These are phyloP conservation scores for Grifola frondosa DNA, from an alignment of 1,284 basidiomycete genomes.

Conservation along the genomic window DNA sequence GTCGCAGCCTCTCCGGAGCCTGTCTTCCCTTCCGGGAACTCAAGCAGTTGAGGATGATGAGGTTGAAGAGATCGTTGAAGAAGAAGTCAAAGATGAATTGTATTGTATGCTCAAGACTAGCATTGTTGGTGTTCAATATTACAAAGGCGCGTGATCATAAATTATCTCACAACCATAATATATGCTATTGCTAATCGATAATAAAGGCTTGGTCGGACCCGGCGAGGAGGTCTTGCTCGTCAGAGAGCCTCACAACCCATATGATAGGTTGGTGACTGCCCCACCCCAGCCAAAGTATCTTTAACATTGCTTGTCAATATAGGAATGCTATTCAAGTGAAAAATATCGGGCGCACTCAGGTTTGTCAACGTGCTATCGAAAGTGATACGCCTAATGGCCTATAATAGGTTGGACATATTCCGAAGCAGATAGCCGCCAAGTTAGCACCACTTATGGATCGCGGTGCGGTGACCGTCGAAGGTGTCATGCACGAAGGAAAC, in stretches of 20 bases:
- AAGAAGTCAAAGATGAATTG: slow-evolving; percentile 60
- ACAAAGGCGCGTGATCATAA: slow-evolving; percentile 47
- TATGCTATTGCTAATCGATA: too few relatives aligned
- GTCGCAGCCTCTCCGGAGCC: slow-evolving; percentile 18
- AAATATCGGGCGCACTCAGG: slow-evolving; percentile 72
- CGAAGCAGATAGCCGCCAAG: slow-evolving; percentile 56
- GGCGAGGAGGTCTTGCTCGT: slow-evolving; percentile 78
- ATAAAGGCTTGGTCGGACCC: slow-evolving; percentile 68
- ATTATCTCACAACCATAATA: too few relatives aligned
- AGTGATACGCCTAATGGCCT: too few relatives aligned
- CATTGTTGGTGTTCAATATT: slow-evolving; percentile 83
- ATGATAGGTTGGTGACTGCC: slow-evolving; percentile 54
- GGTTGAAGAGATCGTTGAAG: slow-evolving; percentile 40
- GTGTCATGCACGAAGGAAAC: slow-evolving; percentile 73
- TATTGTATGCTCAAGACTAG: slow-evolving; percentile 60
- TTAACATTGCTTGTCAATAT: neutral
- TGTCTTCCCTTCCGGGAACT: slow-evolving; percentile 13
- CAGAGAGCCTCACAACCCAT: slow-evolving; percentile 67
- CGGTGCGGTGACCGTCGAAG: slow-evolving; percentile 66
- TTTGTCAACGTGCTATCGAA: too few relatives aligned
- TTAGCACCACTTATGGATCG: slow-evolving; percentile 74
- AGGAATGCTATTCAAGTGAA: slow-evolving; percentile 79
- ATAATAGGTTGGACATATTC: slow-evolving; percentile 70
- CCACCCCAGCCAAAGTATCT: neutral
- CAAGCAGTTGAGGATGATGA: slow-evolving; percentile 38